Evolutionary conservation across 352 stramenopile genomes (phyloP), one percentile per base, ranked within the genome.

Genomic region (Poterioochromonas sp.): DNA sequence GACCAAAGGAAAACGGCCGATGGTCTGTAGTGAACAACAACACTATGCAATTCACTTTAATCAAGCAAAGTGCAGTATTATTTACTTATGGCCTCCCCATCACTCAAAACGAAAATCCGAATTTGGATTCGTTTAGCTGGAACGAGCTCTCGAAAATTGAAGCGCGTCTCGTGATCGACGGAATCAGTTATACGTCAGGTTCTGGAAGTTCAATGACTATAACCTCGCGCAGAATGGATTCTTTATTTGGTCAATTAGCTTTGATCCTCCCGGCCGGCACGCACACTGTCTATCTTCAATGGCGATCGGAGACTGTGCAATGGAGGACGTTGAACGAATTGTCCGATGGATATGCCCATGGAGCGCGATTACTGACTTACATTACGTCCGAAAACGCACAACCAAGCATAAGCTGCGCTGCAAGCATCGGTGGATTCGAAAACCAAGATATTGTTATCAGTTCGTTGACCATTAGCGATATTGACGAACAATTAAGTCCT

Each of bases 261-360:
- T 1, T 78, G 18, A 22, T 78, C 1, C 26, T 78, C 1, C 71
- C 71, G 1, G 34, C 51, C 11, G 71, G 71, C 34, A 5, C 2
- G 11, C 71, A 78, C 32, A 1, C 43, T 37, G 34, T 78, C 1
- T 47, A 2, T 1, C 32, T 78, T 2, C 71, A 78, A 53, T 78
- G 71, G 71, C 41, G 34, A 64, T 47, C 26, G 8, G 32, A 40
- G 12, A 29, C 0, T 20, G 41, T 69, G 3, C 1, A 37, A 39
- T 78, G 71, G 71, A 78, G 3, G 15, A 44, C 34, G 5, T 35
- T 78, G 8, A 78, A 78, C 70, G 22, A 63, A 41, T 40, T 78
- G 22, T 8, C 2, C 26, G 51, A 34, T 51, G 71, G 43, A 41
- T 78, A 37, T 69, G 26, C 34, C 35, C 71, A 78, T 29, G 41